Base-by-base conservation (phyloP, 345 rosid species). In the Cardamine chenopodiifolia region DNA sequence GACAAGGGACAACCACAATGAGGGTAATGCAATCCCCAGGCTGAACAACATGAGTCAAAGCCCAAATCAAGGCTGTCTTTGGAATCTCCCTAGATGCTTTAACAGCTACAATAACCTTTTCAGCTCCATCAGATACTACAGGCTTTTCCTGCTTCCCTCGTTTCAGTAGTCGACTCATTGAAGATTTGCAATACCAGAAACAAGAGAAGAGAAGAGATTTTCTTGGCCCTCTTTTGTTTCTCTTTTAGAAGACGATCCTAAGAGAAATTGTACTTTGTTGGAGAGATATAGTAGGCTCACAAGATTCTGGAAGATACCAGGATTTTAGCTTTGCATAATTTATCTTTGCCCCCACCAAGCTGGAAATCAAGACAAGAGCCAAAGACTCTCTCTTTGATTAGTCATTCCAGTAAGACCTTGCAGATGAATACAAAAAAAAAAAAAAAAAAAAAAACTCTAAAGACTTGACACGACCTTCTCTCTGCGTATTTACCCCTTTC, bases 11-110 rank as follows among this genome's bases (percentile, higher is more conserved):
- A 66, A 96, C 95, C 68, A 96, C 98, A 37, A 96, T 86, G 49
- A 96, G 80, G 0, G 98, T 89, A 67, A 96, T 96, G 89, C 95
- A 90, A 66, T 93, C 96, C 19, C 98, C 97, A 65, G 98, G 97
- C 59, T 92, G 95, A 68, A 89, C 98, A 67, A 96, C 95, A 80
- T 96, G 99, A 75, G 98, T 92, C 89, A 96, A 83, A 73, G 99
- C 97, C 99, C 99, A 96, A 31, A 92, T 91, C 49, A 96, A 78
- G 37, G 99, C 99, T 53, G 88, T 84, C 83, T 87, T 92, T 2
- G 99, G 93, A 74, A 96, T 88, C 83, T 96, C 99, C 84, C 87
- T 90, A 12, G 99, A 92, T 1, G 98, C 96, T 88, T 90, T 96
- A 73, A 96, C 96, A 23, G 93, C 98, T 37, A 96, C 98, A 52